A percentile compares a stretch with the other conserved stretches of the same genome.
These are phyloP conservation scores for Lachnellula cervina DNA, from an alignment of 2,329 filamentous ascomycete species.

Conservation along the genomic window DNA sequence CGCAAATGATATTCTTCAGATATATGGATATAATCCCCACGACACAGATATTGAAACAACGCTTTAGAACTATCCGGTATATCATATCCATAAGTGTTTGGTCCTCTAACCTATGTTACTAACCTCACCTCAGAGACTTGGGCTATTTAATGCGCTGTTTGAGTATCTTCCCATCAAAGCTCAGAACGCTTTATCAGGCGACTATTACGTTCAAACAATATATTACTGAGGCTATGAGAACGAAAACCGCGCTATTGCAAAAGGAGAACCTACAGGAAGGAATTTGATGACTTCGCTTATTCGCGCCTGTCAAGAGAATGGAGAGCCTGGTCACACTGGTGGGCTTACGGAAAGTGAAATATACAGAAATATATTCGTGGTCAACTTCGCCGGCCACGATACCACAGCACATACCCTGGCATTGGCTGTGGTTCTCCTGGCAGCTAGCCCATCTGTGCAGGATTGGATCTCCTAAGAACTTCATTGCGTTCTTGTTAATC, in stretches of 20 bases:
- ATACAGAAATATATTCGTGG: constrained; percentile 63
- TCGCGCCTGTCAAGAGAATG: not conserved
- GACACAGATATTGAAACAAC: no score
- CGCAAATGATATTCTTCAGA: no score
- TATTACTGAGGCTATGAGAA: not conserved
- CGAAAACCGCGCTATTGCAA: not conserved
- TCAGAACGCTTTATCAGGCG: not conserved
- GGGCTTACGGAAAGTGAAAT: constrained; percentile 29
- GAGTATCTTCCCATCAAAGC: not conserved
- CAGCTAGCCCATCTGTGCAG: constrained; percentile 59
- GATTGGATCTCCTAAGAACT: constrained; percentile 61
- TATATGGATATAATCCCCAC: no score
- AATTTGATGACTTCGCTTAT: not conserved
- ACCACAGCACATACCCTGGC: constrained; percentile 70
- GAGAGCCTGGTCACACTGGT: not conserved
- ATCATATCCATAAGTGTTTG: not conserved
- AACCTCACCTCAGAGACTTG: not conserved
- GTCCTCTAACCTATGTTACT: not conserved
- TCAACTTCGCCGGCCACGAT: constrained; percentile 68
- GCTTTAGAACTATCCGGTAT: not conserved
- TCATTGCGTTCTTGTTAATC: not conserved
- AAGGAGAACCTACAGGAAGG: not conserved
- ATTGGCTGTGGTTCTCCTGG: constrained; percentile 62
- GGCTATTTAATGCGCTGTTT: no score
- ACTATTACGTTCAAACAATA: constrained; percentile 1